Evolutionary conservation across 768 basidiomycete genomes (phyloP).

Genomic region (Phylloporus arenicola): DNA sequence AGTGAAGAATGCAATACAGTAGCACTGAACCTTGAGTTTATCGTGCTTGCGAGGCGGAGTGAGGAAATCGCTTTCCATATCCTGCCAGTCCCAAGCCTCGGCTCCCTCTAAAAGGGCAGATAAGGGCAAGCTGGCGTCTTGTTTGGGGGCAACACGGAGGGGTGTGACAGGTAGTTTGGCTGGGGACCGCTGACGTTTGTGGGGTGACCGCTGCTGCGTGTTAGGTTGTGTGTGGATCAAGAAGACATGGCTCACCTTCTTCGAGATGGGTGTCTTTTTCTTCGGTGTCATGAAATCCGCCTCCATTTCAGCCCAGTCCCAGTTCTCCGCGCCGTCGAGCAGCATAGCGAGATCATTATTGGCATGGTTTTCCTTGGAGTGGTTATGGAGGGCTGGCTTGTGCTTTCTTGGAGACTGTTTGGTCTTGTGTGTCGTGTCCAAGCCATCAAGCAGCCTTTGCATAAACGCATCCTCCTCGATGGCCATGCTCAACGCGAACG

Average conservation of each 20-base stretch:
- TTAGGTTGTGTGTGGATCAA: neutral
- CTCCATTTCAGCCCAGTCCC: conserved; percentile 63
- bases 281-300: conserved; percentile 47
- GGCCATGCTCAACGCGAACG: conserved; percentile 31
- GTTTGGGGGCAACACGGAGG: neutral
- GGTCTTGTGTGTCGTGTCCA: conserved; percentile 30
- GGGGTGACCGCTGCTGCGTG: conserved; percentile 8
- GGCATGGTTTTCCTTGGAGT: conserved; percentile 10
- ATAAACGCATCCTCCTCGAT: conserved; percentile 58
- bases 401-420: conserved; percentile 26
- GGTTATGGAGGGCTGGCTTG: neutral
- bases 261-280: conserved; percentile 35
- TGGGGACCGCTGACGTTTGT: conserved; percentile 14
- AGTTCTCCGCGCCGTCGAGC: conserved; percentile 61
- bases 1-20: neutral
- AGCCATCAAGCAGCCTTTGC: conserved; percentile 42
- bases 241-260: conserved; percentile 4
- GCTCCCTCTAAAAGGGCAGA: conserved; percentile 53
- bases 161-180: conserved; percentile 11
- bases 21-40: conserved; percentile 17
- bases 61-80: conserved; percentile 45
- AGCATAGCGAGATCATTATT: conserved; percentile 46
- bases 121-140: conserved; percentile 38
- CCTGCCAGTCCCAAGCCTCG: conserved; percentile 67
- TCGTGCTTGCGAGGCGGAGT: conserved; percentile 39